Evolutionary conservation across 2,329 filamentous ascomycete genomes (phyloP).

Genomic region (Onygena corvina): DNA sequence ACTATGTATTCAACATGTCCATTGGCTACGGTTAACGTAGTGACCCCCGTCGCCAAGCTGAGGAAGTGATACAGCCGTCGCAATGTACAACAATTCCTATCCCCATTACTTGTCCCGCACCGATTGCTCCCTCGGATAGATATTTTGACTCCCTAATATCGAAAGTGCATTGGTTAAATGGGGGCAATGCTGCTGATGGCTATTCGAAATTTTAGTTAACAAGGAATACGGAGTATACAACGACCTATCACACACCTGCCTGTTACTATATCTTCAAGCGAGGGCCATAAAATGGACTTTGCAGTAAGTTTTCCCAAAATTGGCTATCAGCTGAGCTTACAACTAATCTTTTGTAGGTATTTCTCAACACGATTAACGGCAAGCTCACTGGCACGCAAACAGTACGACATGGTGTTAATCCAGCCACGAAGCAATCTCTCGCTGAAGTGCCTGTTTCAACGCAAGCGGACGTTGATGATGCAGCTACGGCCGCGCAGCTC

Average conservation of each 20-base stretch:
- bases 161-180: too few relatives aligned
- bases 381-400: slow-evolving; percentile 27
- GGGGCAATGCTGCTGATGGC: too few relatives aligned
- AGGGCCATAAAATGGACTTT: background rate
- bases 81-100: too few relatives aligned
- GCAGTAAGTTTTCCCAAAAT: background rate
- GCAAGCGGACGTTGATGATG: slow-evolving; percentile 34
- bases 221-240: too few relatives aligned
- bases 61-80: too few relatives aligned
- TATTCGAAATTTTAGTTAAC: too few relatives aligned
- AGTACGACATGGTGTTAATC: slow-evolving; percentile 33
- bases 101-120: too few relatives aligned
- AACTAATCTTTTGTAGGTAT: slow-evolving; percentile 15
- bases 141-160: too few relatives aligned
- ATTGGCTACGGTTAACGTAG: too few relatives aligned
- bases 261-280: background rate
- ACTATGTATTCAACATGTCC: too few relatives aligned
- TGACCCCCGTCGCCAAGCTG: too few relatives aligned
- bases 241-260: background rate
- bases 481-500: slow-evolving; percentile 35
- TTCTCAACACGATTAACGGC: slow-evolving; percentile 38
- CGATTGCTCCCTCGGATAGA: too few relatives aligned
- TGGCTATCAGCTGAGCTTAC: background rate
- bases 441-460: slow-evolving; percentile 37
- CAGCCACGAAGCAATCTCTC: slow-evolving; percentile 34